Conservation (phyloP, 257 asterid species). For the Solanum phureja region DNA sequence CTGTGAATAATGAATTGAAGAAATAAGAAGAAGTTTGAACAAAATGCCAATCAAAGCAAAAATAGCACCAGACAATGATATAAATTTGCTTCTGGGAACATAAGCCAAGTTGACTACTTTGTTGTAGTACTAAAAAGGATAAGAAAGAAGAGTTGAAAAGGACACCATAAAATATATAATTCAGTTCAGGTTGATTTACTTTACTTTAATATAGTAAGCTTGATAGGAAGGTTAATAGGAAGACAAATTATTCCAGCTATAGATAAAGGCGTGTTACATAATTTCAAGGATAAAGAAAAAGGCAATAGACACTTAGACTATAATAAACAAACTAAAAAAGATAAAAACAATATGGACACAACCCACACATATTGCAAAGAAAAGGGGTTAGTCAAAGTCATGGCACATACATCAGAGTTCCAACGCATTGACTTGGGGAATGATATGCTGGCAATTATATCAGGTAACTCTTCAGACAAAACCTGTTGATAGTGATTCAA, state of each 20-base stretch:
- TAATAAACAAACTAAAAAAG: not conserved
- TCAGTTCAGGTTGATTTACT: not conserved
- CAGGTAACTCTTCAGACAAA: conserved; percentile 74
- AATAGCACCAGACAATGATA: not conserved
- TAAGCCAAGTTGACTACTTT: not conserved
- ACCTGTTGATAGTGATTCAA: conserved; percentile 44
- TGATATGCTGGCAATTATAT: conserved; percentile 54
- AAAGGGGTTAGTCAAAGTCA: conserved; percentile 1
- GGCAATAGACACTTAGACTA: not conserved
- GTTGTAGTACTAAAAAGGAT: not conserved
- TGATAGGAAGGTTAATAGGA: not conserved
- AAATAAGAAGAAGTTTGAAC: not conserved
- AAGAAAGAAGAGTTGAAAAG: not conserved
- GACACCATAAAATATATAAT: not conserved
- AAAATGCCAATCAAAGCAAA: not conserved
- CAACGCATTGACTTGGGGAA: conserved; percentile 96
- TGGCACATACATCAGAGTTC: conserved; percentile 81
- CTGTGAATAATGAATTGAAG: not conserved
- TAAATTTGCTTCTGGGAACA: not conserved
- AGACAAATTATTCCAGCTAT: not conserved
- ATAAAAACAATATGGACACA: not conserved
- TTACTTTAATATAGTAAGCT: not conserved
- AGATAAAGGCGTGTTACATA: not conserved
- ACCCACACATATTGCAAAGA: not conserved
- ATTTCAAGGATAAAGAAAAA: not conserved